phyloP scores from a whole-genome alignment of 108 stramenopile genomes.

The Nitzschia putrida region DNA sequence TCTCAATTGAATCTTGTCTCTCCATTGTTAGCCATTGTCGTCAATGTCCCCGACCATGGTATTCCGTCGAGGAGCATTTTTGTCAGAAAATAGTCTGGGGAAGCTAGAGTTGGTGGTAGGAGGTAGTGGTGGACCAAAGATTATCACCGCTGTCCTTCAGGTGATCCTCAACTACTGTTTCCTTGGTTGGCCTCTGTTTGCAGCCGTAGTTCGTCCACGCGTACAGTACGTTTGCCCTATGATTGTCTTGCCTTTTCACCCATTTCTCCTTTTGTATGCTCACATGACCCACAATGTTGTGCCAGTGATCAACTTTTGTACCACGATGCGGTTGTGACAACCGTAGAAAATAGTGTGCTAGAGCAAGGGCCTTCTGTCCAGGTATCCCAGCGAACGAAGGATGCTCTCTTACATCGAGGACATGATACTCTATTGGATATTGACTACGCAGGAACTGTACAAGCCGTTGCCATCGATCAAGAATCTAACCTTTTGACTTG shows the following conservation, averaged over 20 bases:
- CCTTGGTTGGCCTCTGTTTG: slow-evolving; percentile 66
- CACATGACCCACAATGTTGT: neutral
- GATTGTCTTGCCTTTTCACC: neutral
- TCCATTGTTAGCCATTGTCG: slow-evolving; percentile 52
- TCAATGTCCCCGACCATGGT: slow-evolving; percentile 87
- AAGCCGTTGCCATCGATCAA: slow-evolving; percentile 67
- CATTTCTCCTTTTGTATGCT: neutral
- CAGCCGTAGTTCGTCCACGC: slow-evolving; percentile 57
- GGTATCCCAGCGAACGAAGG: slow-evolving; percentile 46
- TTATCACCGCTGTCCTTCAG: slow-evolving; percentile 76
- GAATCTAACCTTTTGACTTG: slow-evolving; percentile 61
- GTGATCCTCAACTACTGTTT: slow-evolving; percentile 64
- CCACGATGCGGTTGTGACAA: slow-evolving; percentile 54
- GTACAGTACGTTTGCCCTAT: slow-evolving; percentile 43
- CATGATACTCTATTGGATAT: slow-evolving; percentile 49
- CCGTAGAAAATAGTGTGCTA: slow-evolving; percentile 33
- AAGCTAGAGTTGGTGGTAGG: slow-evolving; percentile 60
- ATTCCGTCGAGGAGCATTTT: slow-evolving; percentile 35
- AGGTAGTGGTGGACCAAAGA: slow-evolving; percentile 79
- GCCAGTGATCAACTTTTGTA: slow-evolving; percentile 67
- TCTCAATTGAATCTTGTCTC: neutral
- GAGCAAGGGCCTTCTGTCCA: slow-evolving; percentile 44
- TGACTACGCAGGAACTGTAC: slow-evolving; percentile 65
- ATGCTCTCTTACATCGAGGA: slow-evolving; percentile 47
- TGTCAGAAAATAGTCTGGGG: slow-evolving; percentile 23